Evolutionary conservation across 2,329 filamentous ascomycete species (phyloP).

Genomic region (Alternaria arbusti): DNA sequence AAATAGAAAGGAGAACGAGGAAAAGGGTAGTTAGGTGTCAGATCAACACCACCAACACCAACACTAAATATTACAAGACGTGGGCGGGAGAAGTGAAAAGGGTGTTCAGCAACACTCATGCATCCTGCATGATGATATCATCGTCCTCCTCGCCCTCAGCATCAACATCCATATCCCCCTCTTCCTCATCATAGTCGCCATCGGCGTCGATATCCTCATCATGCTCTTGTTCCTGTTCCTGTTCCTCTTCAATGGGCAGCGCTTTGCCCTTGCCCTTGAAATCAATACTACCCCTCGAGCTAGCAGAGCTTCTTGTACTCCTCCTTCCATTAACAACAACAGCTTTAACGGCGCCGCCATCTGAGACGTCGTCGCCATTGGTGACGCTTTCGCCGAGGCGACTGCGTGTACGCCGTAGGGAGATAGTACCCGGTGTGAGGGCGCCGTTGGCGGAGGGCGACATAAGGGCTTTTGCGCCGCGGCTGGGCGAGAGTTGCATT

Average conservation of each 20-base stretch:
- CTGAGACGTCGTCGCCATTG: constrained; percentile 42
- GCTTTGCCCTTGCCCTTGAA: constrained; percentile 37
- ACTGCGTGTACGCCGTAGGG: constrained; percentile 50
- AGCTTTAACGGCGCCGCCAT: constrained; percentile 40
- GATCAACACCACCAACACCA: neutral
- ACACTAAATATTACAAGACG: neutral
- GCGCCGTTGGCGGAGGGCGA: constrained; percentile 41
- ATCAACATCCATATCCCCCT: constrained; percentile 14
- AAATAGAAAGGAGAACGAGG: neutral
- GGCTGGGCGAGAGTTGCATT: constrained; percentile 39
- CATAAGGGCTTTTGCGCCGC: constrained; percentile 30
- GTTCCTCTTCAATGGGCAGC: constrained; percentile 35
- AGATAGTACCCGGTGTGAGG: constrained; percentile 38
- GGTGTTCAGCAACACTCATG: neutral
- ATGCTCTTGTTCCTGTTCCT: constrained; percentile 39
- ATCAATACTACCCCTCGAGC: constrained; percentile 35
- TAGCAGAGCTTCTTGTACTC: constrained; percentile 39
- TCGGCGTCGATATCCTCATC: constrained; percentile 36
- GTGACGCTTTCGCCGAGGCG: constrained; percentile 51
- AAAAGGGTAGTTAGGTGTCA: neutral
- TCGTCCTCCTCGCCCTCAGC: constrained; percentile 36
- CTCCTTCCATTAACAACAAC: constrained; percentile 32
- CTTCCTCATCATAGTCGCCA: constrained; percentile 15
- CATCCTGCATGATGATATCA: constrained; percentile 26
- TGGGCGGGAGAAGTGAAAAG: neutral